Base-by-base conservation (phyloP, 164 flowering plant genomes). In the Umbellularia californica region DNA sequence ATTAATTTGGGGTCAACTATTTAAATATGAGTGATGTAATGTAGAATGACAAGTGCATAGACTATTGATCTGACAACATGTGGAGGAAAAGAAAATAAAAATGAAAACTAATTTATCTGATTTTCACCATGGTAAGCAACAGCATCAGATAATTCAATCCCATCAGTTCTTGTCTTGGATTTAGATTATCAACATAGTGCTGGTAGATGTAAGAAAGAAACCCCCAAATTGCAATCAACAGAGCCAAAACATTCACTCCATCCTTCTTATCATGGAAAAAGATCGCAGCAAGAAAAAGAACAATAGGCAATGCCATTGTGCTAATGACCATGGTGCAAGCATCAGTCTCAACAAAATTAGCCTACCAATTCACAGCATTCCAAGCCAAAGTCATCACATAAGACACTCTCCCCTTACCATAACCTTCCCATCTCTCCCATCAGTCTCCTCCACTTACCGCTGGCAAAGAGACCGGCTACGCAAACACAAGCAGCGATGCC, bases 381-480 rank as follows among this genome's bases (percentile, higher is more conserved):
- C 71, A 30, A 5, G 58, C 58, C 50, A 74, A 14, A 2, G 78
- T 76, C 72, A 71, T 47, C 24, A 73, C 33, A 64, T 74, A 77
- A 23, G 55, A 70, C 14, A 64, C 50, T 60, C 68, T 73, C 10
- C 82, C 79, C 6, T 70, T 27, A 4, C 27, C 74, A 14, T n/a
- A 77, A 2, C 41, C 78, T 17, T 28, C 41, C 6, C 1, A 72
- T 71, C 66, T 79, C 78, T 75, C 76, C 70, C n/a, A 22, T 58
- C 60, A 76, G 47, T 7, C 25, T 47, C 23, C 41, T 75, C 83
- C 83, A 81, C 68, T 81, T 81, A 14, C 77, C 83, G 55, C 83
- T 78, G 7, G 73, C 79, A 50, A 78, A 78, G 10, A 81, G 77
- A 9, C 81, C 83, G 12, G 76, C 70, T 5, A 78, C 28, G 30